Percentiles rank a stretch among this genome's conserved stretches.
Evolutionary conservation across 2,329 filamentous ascomycete genomes (phyloP).

Genomic region (Zelopaecilomyces penicillatus): DNA sequence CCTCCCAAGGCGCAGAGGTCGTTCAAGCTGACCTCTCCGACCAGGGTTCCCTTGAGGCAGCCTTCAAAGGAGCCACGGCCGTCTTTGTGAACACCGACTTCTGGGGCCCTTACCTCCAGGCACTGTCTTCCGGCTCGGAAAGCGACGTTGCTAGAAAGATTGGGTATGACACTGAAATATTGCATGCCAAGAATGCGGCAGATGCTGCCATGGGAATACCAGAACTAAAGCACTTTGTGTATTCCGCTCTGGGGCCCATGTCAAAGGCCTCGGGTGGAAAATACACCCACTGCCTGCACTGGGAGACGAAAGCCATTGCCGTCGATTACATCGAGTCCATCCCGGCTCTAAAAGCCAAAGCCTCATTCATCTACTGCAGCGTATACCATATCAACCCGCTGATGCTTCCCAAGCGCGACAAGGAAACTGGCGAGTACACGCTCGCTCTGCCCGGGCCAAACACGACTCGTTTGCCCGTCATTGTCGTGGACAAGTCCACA

Average conservation of each 20-base stretch:
- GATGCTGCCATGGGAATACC: constrained; percentile 25
- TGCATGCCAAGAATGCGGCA: constrained; percentile 27
- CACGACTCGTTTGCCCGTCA: constrained; percentile 27
- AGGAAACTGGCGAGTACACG: constrained; percentile 19
- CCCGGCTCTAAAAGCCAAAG: too few relatives aligned
- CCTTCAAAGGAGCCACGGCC: constrained; percentile 16
- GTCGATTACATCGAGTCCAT: not conserved
- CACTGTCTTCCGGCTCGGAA: constrained; percentile 10
- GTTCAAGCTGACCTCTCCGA: constrained; percentile 15
- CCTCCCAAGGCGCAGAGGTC: constrained; percentile 13
- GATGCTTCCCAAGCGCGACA: constrained; percentile 17
- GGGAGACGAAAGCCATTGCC: constrained; percentile 3
- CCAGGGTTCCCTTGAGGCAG: constrained; percentile 9
- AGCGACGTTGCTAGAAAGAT: constrained; percentile 11
- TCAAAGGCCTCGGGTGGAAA: constrained; percentile 13
- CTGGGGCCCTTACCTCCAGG: constrained; percentile 13
- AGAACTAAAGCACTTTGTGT: constrained; percentile 28
- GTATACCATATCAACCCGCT: constrained; percentile 16
- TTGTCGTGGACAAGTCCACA: constrained; percentile 28
- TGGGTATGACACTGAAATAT: constrained; percentile 16
- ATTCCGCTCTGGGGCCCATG: constrained; percentile 28
- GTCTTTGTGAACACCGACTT: constrained; percentile 23
- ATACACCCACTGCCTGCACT: constrained; percentile 1
- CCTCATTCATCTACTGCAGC: constrained; percentile 13
- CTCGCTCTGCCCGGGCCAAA: constrained; percentile 20